These are phyloP conservation scores for Saccharomyces jurei DNA, from an alignment of 805 yeast species.

Conservation along the genomic window DNA sequence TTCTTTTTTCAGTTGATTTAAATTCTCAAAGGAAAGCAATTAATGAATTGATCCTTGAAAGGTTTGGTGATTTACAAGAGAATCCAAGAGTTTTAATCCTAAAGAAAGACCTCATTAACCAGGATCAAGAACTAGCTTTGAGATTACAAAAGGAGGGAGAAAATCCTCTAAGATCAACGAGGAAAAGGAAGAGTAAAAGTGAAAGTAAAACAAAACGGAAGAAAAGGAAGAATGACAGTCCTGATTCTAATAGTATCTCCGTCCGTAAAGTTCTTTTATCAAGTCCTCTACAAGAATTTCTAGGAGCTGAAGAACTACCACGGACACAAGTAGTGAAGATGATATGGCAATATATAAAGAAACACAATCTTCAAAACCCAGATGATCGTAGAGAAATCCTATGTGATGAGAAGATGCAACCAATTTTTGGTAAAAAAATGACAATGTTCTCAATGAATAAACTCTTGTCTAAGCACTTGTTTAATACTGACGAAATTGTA, in stretches of 20 bases:
- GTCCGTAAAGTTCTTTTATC: constrained; percentile 43
- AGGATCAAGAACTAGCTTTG: constrained; percentile 36
- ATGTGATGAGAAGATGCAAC: constrained; percentile 51
- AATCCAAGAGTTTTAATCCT: constrained; percentile 22
- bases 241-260: constrained; percentile 29
- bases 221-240: constrained; percentile 3
- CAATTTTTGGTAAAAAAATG: constrained; percentile 52
- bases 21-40: constrained; percentile 44
- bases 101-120: constrained; percentile 34
- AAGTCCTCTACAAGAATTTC: constrained; percentile 41
- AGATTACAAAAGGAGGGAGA: constrained; percentile 31
- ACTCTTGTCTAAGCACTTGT: constrained; percentile 44
- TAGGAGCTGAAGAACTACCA: constrained; percentile 41
- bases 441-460: constrained; percentile 54
- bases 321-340: constrained; percentile 64
- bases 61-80: constrained; percentile 44
- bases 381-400: constrained; percentile 53
- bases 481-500: constrained; percentile 27
- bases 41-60: constrained; percentile 49
- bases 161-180: constrained; percentile 5
- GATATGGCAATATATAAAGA: constrained; percentile 66
- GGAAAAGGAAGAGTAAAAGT: constrained; percentile 9
- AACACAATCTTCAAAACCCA: constrained; percentile 56
- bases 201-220: constrained; percentile 2
- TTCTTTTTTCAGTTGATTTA: constrained; percentile 51